These are phyloP conservation scores for Rhizoclosmatium globosum DNA, from an alignment of 192 early-diverging fungal species.

Conservation along the genomic window DNA sequence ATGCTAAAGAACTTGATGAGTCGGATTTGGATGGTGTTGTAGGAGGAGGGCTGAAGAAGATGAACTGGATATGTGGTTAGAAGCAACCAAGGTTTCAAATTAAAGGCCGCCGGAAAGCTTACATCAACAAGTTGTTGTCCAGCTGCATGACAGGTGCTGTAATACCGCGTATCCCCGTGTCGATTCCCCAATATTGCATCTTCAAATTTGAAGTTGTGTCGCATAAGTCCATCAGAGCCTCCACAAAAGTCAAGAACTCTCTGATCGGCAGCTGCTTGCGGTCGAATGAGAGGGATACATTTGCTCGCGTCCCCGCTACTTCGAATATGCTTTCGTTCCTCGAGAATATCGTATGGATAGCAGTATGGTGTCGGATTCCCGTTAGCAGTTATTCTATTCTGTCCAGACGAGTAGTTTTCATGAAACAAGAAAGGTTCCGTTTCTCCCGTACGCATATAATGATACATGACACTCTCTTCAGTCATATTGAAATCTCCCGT, in stretches of 20 bases:
- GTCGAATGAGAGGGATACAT: no score
- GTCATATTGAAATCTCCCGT: conserved; percentile 36
- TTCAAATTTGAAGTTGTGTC: conserved; percentile 2
- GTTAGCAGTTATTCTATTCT: neutral
- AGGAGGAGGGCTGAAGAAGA: neutral
- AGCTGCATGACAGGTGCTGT: conserved; percentile 22
- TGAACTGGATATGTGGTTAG: neutral
- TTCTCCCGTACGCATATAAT: conserved; percentile 29
- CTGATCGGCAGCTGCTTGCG: neutral
- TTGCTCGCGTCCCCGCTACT: neutral
- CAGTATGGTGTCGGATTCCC: neutral
- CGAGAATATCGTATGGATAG: neutral
- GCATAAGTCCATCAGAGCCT: neutral
- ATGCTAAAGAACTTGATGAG: neutral
- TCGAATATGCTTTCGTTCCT: neutral
- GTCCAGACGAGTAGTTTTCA: conserved; percentile 28
- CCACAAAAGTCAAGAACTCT: neutral
- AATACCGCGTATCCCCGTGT: neutral
- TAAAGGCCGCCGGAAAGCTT: neutral
- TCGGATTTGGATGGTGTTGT: neutral
- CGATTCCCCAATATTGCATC: conserved; percentile 17
- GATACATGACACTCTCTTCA: conserved; percentile 21
- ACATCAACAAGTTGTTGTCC: conserved; percentile 30
- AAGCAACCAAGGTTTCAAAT: neutral
- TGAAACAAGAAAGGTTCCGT: conserved; percentile 30